Evolutionary conservation across 495 filamentous ascomycete species (phyloP), one percentile per base, ranked within the genome.

Genomic region (Penicillium soppii): DNA sequence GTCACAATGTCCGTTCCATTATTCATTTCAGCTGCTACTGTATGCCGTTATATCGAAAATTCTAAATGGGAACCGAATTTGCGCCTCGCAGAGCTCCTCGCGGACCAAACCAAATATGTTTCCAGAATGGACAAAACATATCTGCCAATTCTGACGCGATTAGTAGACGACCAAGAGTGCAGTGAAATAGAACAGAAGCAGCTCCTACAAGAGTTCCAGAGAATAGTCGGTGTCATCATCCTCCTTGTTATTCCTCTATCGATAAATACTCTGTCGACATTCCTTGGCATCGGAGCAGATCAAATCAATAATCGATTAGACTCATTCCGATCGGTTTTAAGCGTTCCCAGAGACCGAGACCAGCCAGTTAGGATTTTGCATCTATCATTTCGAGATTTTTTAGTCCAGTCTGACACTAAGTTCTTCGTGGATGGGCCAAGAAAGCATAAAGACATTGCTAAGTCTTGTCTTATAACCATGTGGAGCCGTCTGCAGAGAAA

Each of bases 11-110:
- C 63, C 7, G 47, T 68, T 45, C 61, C 64, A 25, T 19, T 70
- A 1, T 72, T 72, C 38, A 70, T 71, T 26, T 56, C 51, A 15
- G 64, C 64, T 7, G 64, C 64, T 6, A 71, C 63, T 1, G 8
- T 62, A 0, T 71, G 62, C 53, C 66, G 62, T 5, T 62, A 59
- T n/a, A 37, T 71, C 7, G 36, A 48, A 4, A 36, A 68, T 25
- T 8, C 22, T 22, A 53, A 44, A 22, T 57, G 47, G 47, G 40
- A 50, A 2, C 61, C 63, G 1, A 38, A 57, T 38, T 13, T 13
- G 16, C 56, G 56, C 7, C 54, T 60, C 7, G 10, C 27, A 39
- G 43, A 47, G 23, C 23, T 69, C 25, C 48, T 69, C n/a, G n/a
- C 42, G 23, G 48, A 58, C 25, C 39, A 41, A 54, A 15, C 30